These are phyloP conservation scores for Naumovozyma castellii DNA, from an alignment of 805 yeast species.

Conservation along the genomic window DNA sequence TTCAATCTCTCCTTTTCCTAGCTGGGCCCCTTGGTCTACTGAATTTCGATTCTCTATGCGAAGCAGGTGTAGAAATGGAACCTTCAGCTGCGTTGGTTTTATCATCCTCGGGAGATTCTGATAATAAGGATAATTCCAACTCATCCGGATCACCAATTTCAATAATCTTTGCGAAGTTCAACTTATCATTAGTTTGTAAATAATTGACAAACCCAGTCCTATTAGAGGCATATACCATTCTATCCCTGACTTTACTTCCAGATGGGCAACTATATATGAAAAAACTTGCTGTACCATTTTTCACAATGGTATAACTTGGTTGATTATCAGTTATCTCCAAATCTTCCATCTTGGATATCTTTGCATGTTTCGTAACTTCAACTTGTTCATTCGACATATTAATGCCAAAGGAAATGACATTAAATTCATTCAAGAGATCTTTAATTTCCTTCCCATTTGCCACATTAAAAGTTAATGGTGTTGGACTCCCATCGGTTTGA, in stretches of 20 bases:
- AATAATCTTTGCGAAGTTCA: constrained; percentile 38
- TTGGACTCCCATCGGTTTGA: constrained; percentile 22
- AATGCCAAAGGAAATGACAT: constrained; percentile 42
- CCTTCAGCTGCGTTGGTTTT: constrained; percentile 27
- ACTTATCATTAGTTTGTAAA: constrained; percentile 32
- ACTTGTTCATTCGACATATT: constrained; percentile 42
- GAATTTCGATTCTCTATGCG: constrained; percentile 28
- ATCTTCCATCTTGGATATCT: constrained; percentile 23
- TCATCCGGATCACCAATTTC: constrained; percentile 72
- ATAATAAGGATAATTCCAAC: constrained; percentile 39
- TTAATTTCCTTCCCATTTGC: constrained; percentile 10
- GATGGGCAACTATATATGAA: constrained; percentile 87
- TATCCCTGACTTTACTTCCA: constrained; percentile 76
- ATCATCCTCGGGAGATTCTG: constrained; percentile 21
- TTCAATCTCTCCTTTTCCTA: constrained; percentile 30
- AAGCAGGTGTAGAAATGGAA: constrained; percentile 8
- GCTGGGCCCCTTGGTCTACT: constrained; percentile 67
- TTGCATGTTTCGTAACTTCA: constrained; percentile 26
- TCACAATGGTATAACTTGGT: constrained; percentile 55
- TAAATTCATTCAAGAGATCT: constrained; percentile 30
- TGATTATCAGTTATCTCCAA: constrained; percentile 32
- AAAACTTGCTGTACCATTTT: constrained; percentile 34
- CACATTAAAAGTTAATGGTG: constrained; percentile 20
- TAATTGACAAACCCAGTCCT: constrained; percentile 50
- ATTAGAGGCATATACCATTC: constrained; percentile 88